Evolutionary conservation across 371 early-diverging fungal species (phyloP), one percentile per base, ranked within the genome.

Genomic region (Syncephalastrum monosporum): DNA sequence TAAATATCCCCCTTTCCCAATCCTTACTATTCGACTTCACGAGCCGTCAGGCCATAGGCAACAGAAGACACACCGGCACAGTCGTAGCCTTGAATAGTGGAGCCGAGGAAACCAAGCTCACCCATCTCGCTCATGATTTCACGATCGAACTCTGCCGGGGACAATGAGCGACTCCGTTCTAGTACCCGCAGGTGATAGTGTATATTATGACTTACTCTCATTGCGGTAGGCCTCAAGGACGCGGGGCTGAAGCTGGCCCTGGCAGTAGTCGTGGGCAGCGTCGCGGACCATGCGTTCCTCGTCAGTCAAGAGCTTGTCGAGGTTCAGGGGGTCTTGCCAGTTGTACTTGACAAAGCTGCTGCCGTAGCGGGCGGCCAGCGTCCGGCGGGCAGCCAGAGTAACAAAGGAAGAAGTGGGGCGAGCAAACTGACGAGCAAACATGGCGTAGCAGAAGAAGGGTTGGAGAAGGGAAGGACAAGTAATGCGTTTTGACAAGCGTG

Each of bases 21-120:
- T 21, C 21, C 42, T 61, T 69, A 89, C 86, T 89, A 80, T 81
- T 97, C 99, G 14, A 98, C 92, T 70, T 98, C 97, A 60, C 96
- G 90, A 6, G 97, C 96, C 50, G 93, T 92, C 57, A 98, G 80
- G 53, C 99, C 99, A 71, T 98, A 97, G 15, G 97, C 94, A 24
- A 97, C 96, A 3, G 92, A 92, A 3, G 99, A 98, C 41, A 95
- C 96, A 51, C 99, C 99, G 24, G 98, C 91, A 69, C 97, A 97
- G 7, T 92, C 97, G 68, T 95, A 96, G 5, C 96, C 98, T n/a
- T 96, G 82, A 70, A 98, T 93, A 14, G 96, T 97, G 10, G 95
- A 82, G 8, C 99, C 99, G 29, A 98, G 82, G 50, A 98, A 80
- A 47, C 99, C 99, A 50, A 96, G 71, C 61, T 90, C 87, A 50